Evolutionary conservation across 495 filamentous ascomycete genomes (phyloP), one percentile per base, ranked within the genome.

Genomic region (Aspergillus cristatus): DNA sequence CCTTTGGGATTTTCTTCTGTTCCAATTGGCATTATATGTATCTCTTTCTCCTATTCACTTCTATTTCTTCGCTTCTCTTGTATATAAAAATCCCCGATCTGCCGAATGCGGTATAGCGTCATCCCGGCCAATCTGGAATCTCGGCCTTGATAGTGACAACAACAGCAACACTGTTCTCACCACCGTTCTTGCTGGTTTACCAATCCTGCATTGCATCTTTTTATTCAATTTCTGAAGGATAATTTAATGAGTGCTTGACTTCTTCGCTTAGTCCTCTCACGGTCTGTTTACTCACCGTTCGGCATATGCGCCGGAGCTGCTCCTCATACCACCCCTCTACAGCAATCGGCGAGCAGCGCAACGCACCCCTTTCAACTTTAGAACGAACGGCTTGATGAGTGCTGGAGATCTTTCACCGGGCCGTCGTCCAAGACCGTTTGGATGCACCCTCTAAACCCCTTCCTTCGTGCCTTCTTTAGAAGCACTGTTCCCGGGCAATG

Each of bases 391-490:
- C 64, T 68, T 67, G 57, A 70, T 67, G 62, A 67, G 46, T 56
- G 40, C 55, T 50, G 35, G 50, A 51, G 40, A 26, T 49, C 31
- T 35, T 53, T 43, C 41, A 34, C 50, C 46, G 63, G 68, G 63
- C 65, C 61, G 63, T 63, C 64, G 62, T 68, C 66, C 64, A 65
- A 60, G 48, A 66, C 51, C 63, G 63, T 62, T 68, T 86, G 90
- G 85, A 96, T 97, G 90, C 90, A 89, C 80, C 86, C 91, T 68
- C 78, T 97, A 81, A 99, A 97, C 65, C 91, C 93, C 57, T 95
- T 94, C 64, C 76, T 99, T 55, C 80, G 84, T 71, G 85, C 93
- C 70, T 96, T 97, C 82, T 94, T 95, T 75, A 84, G 86, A 69
- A 96, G 86, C 73, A 76, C 84, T 57, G 75, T 95, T 51, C 87